Evolutionary conservation across 495 filamentous ascomycete genomes (phyloP), one percentile per base, ranked within the genome.

Genomic region (Penicillium crystallinum): DNA sequence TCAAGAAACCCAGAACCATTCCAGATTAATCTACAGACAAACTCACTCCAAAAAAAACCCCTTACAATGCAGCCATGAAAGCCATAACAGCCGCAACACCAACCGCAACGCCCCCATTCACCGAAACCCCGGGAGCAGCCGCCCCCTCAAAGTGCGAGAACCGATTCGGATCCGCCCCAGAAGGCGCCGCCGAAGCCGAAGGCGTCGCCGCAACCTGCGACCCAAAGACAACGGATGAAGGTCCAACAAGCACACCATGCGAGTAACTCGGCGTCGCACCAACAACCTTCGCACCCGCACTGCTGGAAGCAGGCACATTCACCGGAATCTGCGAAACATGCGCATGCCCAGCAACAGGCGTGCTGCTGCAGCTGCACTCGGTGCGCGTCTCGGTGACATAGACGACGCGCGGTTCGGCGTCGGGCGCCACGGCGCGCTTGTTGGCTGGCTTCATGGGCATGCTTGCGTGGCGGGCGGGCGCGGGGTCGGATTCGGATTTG

Each of bases 321-420:
- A 65, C 60, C 11, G 63, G 63, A 29, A 65, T 63, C 54, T 65
- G 63, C 4, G 63, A 63, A 29, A 63, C 12, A 29, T 61, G 59
- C 9, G 44, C 53, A 39, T 12, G 29, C 30, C 11, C 15, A 4
- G 44, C 12, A 2, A 15, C 27, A 1, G 58, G 37, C 1, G 61
- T 59, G 40, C 29, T 46, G 47, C 55, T 58, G 61, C 58, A 64
- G 43, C 31, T 50, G 47, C 55, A 65, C 14, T 67, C 56, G 22
- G 56, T 64, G 39, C 36, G 36, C 1, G 62, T 66, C 53, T 58
- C 57, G 19, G 60, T 66, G 11, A 64, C 61, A 17, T 59, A 62
- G 39, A 64, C 46, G 18, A 64, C 60, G 11, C 38, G 53, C 3
- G 54, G 49, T 2, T 2, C 29, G 8, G 3, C 23, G 3, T 27